Evolutionary conservation across 179 eudicot genomes (phyloP).

Genomic region (Spergularia azorica): DNA sequence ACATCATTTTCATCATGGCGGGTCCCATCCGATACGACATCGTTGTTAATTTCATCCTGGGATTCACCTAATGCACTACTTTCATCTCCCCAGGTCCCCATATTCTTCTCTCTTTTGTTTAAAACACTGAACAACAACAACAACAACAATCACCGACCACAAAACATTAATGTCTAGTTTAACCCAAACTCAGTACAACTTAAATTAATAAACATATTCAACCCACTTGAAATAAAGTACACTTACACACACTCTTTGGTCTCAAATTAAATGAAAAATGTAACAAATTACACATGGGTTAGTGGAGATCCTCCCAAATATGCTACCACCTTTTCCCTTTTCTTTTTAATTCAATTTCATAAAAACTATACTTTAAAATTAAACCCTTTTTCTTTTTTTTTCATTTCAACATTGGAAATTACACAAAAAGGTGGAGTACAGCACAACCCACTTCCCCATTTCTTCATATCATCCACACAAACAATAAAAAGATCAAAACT

Average conservation of each 20-base stretch:
- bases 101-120: constrained; percentile 10
- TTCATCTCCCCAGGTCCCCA: constrained; percentile 41
- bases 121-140: constrained; percentile 8
- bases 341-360: not conserved
- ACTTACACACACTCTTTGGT: not conserved
- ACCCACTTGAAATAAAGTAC: constrained; percentile 19
- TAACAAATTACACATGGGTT: not conserved
- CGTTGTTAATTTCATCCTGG: constrained; percentile 21
- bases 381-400: not conserved
- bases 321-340: not conserved
- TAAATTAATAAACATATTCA: constrained; percentile 9
- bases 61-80: constrained; percentile 24
- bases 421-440: constrained; percentile 1
- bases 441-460: constrained; percentile 7
- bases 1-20: constrained; percentile 9
- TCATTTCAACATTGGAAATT: not conserved
- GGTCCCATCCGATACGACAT: constrained; percentile 21
- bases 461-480: not conserved
- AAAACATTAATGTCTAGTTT: constrained; percentile 4
- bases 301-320: constrained; percentile 14
- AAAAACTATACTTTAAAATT: not conserved
- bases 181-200: not conserved
- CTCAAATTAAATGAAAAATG: constrained; percentile 1
- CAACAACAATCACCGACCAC: constrained; percentile 10
- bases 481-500: not conserved